Conservation (phyloP, 495 filamentous ascomycete species). For the Arthonia radiata region DNA sequence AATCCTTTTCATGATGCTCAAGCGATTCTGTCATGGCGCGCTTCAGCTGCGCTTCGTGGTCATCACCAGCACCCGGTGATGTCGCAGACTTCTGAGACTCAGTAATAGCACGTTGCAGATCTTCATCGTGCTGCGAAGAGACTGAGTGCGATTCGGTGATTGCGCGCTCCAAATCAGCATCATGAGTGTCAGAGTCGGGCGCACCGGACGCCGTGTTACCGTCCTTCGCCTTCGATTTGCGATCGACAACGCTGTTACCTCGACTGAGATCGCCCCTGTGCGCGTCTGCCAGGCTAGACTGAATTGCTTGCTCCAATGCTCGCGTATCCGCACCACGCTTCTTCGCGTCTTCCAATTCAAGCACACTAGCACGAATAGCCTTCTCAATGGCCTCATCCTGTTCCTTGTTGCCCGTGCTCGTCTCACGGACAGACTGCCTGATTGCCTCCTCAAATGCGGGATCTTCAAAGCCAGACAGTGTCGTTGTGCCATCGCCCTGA, state of each 20-base stretch:
- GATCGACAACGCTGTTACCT: constrained; percentile 14
- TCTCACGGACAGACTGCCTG: constrained; percentile 35
- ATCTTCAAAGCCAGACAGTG: too few species aligned
- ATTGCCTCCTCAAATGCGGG: constrained; percentile 46
- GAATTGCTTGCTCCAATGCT: constrained; percentile 11
- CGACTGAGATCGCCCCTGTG: constrained; percentile 10
- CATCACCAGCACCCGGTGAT: constrained; percentile 1
- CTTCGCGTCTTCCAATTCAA: constrained; percentile 24
- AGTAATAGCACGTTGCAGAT: constrained; percentile 13
- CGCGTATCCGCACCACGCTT: constrained; percentile 11
- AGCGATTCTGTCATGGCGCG: constrained; percentile 21
- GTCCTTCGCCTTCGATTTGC: constrained; percentile 7
- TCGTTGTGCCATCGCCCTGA: too few species aligned
- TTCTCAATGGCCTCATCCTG: constrained; percentile 43
- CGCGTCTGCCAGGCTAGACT: constrained; percentile 11
- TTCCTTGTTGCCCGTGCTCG: constrained; percentile 36
- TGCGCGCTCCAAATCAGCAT: constrained; percentile 11
- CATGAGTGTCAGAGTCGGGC: constrained; percentile 7
- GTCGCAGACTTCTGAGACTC: constrained; percentile 10
- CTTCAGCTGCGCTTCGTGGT: constrained; percentile 22
- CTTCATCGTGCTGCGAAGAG: constrained; percentile 17
- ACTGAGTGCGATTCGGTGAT: too few species aligned
- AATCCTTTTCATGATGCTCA: constrained; percentile 4
- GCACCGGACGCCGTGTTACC: constrained; percentile 3
- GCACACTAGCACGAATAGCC: constrained; percentile 41